Conservation (phyloP, 2,329 filamentous ascomycete genomes). For the Aspergillus felis region DNA sequence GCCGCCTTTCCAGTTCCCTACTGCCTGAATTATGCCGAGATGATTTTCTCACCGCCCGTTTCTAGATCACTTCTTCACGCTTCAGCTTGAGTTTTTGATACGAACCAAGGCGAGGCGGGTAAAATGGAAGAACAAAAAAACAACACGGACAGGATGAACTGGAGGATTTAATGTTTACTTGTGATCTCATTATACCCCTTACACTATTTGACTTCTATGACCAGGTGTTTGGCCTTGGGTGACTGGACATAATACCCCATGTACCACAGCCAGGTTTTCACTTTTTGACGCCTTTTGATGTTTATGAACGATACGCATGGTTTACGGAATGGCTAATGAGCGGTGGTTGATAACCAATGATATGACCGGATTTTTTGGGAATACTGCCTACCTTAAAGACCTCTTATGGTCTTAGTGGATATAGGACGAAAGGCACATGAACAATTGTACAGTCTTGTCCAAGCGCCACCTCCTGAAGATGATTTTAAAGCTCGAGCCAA, state of each 20-base stretch:
- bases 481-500: not conserved
- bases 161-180: conserved; percentile 3
- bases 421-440: not conserved
- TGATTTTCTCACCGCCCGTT: not conserved
- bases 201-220: conserved; percentile 15
- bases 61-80: not conserved
- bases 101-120: not conserved
- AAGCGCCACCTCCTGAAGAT: not conserved
- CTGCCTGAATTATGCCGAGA: conserved; percentile 2
- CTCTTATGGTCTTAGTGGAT: not conserved
- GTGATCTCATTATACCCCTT: conserved; percentile 22
- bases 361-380: not conserved
- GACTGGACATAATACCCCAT: conserved; percentile 10
- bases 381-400: not conserved
- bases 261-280: conserved; percentile 6
- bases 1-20: conserved; percentile 28
- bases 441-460: not conserved
- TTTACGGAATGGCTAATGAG: conserved; percentile 13
- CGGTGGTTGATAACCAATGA: conserved; percentile 4
- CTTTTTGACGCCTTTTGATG: conserved; percentile 6
- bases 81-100: not conserved
- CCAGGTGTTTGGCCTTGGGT: conserved; percentile 8
- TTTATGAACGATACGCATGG: conserved; percentile 17
- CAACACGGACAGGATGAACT: not conserved
- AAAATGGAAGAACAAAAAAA: not conserved